Evolutionary conservation across 495 filamentous ascomycete genomes (phyloP), one percentile per base, ranked within the genome.

Genomic region (Thozetella sp.): DNA sequence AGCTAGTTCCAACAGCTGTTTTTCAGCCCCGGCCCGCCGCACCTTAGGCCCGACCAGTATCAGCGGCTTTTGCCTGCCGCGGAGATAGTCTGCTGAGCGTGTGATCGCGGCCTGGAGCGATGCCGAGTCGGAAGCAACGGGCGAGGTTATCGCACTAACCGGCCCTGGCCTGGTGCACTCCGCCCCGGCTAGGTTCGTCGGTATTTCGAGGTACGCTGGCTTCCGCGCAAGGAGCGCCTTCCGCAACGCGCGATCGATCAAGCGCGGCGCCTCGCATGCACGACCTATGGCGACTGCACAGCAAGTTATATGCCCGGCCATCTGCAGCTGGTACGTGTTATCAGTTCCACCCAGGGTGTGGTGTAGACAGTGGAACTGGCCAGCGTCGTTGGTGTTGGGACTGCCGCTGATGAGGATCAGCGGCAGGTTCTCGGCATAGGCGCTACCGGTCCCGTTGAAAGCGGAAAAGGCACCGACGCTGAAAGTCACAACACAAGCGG

Each of bases 341-440:
- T 93, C 88, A 22, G 90, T 89, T 63, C 93, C 91, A 24, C 92
- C 93, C 17, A 97, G 84, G 1, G 92, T 95, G 68, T 97, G 93
- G 69, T 97, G 93, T 9, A 97, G 80, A n/a, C 94, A 76, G 63
- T 85, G 74, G 59, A 80, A 79, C 56, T 82, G 68, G 59, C 72
- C 72, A 59, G 86, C 80, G 15, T 83, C 79, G 46, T 76, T 66
- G 26, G 80, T 88, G 22, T 80, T 78, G 2, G 87, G 88, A 17
- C 76, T 75, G 2, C 91, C 91, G 25, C 93, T 89, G 56, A 94
- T 89, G 63, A 93, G 91, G 30, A 93, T 81, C 17, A 94, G 77
- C 0, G 90, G 88, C 0, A 91, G 87, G 63, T 83, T 83, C 72
- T 94, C 91, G 9, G 87, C 81, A 71, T 85, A 91, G 52, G 87